A percentile compares a stretch with the other conserved stretches of the same genome.
Conservation (phyloP, 768 basidiomycete species). For the Flagelloscypha sp. region DNA sequence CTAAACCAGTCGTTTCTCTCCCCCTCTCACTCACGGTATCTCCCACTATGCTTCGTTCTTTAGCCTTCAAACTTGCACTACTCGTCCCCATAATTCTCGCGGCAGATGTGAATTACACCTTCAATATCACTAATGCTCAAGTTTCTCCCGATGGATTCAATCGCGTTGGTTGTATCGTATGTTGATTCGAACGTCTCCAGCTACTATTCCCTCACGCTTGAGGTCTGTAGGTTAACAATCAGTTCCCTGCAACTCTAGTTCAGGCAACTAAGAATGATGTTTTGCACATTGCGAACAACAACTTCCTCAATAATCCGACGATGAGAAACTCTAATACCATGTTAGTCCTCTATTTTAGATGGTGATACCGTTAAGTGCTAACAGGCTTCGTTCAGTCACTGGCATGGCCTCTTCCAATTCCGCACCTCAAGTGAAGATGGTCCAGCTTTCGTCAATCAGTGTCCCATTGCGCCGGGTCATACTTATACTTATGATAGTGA, state of each 20-base stretch:
- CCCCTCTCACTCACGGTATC: no score
- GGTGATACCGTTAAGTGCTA: neutral
- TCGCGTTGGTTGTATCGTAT: constrained; percentile 28
- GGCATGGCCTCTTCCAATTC: constrained; percentile 33
- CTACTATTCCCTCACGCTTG: no score
- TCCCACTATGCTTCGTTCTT: no score
- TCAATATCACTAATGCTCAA: constrained; percentile 29
- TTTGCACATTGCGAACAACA: constrained; percentile 24
- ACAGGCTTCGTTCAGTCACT: constrained; percentile 23
- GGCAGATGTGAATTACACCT: constrained; percentile 16
- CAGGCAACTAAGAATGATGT: constrained; percentile 28
- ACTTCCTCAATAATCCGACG: constrained; percentile 20
- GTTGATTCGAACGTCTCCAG: no score
- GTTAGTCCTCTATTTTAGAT: constrained; percentile 3
- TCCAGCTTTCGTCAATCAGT: constrained; percentile 38
- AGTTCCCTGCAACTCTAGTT: constrained; percentile 32
- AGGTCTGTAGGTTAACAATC: no score
- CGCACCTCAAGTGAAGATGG: constrained; percentile 40
- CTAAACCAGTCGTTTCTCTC: no score
- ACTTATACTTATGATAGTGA: constrained; percentile 29
- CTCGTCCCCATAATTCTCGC: constrained; percentile 7
- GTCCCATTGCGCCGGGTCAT: constrained; percentile 31
- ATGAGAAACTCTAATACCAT: no score
- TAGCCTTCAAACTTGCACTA: no score
- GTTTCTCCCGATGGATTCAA: constrained; percentile 36